Evolutionary conservation across 1,139 yeast genomes (phyloP).

Genomic region (Protomyces macrosporus): DNA sequence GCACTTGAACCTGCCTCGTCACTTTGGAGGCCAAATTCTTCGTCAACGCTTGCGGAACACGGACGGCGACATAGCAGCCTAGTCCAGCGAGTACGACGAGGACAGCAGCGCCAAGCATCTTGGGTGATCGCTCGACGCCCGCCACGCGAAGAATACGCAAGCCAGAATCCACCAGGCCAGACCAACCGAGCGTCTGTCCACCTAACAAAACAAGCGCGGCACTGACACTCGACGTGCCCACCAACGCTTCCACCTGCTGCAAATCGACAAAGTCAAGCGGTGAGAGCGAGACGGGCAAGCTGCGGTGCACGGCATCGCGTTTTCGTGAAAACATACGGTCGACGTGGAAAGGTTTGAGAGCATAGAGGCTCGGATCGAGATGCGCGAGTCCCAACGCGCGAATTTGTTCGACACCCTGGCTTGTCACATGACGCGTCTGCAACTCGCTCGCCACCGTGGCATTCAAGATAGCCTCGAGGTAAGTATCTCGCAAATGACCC

Average conservation of each 20-base stretch:
- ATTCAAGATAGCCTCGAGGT: conserved; percentile 6
- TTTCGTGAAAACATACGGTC: conserved; percentile 70
- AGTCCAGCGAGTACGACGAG: conserved; percentile 56
- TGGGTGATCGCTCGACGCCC: conserved; percentile 12
- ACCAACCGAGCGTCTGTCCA: conserved; percentile 20
- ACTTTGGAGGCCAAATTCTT: conserved; percentile 73
- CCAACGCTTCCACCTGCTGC: conserved; percentile 6
- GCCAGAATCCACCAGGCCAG: conserved; percentile 16
- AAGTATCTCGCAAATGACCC: not conserved
- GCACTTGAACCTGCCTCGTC: conserved; percentile 52
- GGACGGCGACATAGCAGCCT: conserved; percentile 62
- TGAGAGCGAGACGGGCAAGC: conserved; percentile 6
- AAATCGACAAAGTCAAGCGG: conserved; percentile 16
- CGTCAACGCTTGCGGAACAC: conserved; percentile 85
- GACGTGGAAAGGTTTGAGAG: conserved; percentile 11
- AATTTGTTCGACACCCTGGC: conserved; percentile 9
- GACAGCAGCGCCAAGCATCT: conserved; percentile 38
- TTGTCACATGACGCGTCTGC: not conserved
- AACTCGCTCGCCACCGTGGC: conserved; percentile 8
- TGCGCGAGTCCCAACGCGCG: conserved; percentile 13
- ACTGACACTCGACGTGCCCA: conserved; percentile 20
- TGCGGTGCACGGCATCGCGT: conserved; percentile 44
- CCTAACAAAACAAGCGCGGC: conserved; percentile 18
- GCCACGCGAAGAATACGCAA: conserved; percentile 5
- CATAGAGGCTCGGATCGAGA: conserved; percentile 4